Evolutionary conservation across 2,329 filamentous ascomycete genomes (phyloP).

Genomic region (Sporothrix schenckii): DNA sequence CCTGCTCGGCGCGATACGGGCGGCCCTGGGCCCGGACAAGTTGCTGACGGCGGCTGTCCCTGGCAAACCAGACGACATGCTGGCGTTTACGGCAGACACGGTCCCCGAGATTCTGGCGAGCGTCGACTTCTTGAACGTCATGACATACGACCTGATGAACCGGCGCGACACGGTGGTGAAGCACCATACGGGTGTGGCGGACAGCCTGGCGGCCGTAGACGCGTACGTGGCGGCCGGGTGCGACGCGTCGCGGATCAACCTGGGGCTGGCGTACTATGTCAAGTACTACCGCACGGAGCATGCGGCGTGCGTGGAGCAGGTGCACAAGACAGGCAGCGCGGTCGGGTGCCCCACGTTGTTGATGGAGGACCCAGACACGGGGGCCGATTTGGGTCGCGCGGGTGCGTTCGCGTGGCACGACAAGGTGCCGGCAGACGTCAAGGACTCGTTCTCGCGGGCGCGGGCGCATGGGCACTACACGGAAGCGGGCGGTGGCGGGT

Average conservation of each 20-base stretch:
- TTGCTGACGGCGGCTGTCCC: conserved; percentile 70
- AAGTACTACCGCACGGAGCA: conserved; percentile 66
- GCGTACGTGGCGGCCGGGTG: conserved; percentile 63
- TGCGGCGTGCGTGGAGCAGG: conserved; percentile 41
- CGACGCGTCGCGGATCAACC: conserved; percentile 58
- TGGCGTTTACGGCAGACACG: conserved; percentile 63
- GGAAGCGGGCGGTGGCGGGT: conserved; percentile 61
- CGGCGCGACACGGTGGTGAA: conserved; percentile 67
- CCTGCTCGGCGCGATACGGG: conserved; percentile 61
- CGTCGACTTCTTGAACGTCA: conserved; percentile 70
- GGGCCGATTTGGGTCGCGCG: conserved; percentile 59
- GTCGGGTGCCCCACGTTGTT: conserved; percentile 62
- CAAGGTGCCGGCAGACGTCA: conserved; percentile 55
- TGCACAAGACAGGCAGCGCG: conserved; percentile 40
- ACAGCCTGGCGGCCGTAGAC: conserved; percentile 58
- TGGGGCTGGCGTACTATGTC: conserved; percentile 70
- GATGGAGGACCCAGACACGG: conserved; percentile 63
- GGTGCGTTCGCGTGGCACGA: conserved; percentile 63
- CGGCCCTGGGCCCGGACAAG: conserved; percentile 59
- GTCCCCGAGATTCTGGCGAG: conserved; percentile 61
- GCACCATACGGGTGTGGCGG: conserved; percentile 64
- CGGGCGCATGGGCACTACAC: conserved; percentile 59
- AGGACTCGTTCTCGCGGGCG: conserved; percentile 61
- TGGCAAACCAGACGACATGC: conserved; percentile 63
- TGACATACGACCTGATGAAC: conserved; percentile 75